Evolutionary conservation across 306 rosid species (phyloP).

Genomic region (Prunus fruticosa): DNA sequence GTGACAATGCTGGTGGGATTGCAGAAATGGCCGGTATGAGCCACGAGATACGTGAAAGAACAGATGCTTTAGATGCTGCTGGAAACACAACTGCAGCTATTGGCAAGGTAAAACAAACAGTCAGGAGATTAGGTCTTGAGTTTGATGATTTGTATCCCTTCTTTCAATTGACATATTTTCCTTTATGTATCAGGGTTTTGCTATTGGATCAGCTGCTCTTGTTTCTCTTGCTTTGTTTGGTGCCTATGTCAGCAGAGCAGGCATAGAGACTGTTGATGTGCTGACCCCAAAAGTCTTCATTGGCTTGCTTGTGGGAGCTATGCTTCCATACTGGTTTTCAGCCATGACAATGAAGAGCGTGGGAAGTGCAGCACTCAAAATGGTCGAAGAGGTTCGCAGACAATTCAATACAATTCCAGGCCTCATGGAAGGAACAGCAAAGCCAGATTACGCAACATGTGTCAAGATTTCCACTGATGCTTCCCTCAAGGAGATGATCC

Average conservation of each 20-base stretch:
- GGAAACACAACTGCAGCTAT: constrained; percentile 83
- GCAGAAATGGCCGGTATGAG: constrained; percentile 82
- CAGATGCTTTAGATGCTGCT: constrained; percentile 73
- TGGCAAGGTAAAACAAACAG: constrained; percentile 49
- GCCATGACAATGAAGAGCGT: constrained; percentile 80
- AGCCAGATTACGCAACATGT: constrained; percentile 70
- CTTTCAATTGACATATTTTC: background rate
- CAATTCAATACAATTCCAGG: constrained; percentile 57
- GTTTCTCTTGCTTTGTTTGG: constrained; percentile 68
- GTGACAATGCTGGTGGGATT: constrained; percentile 73
- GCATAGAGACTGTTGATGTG: constrained; percentile 49
- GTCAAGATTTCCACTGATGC: constrained; percentile 71
- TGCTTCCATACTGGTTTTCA: constrained; percentile 80
- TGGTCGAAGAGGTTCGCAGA: constrained; percentile 72
- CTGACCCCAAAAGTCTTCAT: constrained; percentile 65
- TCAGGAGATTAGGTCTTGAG: background rate
- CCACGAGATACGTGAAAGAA: constrained; percentile 59
- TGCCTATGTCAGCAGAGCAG: constrained; percentile 67
- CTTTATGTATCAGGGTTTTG: constrained; percentile 44
- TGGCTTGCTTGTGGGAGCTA: constrained; percentile 65
- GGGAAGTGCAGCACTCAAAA: constrained; percentile 73
- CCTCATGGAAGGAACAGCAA: constrained; percentile 56
- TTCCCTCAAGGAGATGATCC: constrained; percentile 69
- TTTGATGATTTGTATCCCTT: background rate
- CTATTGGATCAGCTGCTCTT: constrained; percentile 72